Evolutionary conservation across 805 yeast species (phyloP), one percentile per base, ranked within the genome.

Genomic region (Torulaspora delbrueckii): DNA sequence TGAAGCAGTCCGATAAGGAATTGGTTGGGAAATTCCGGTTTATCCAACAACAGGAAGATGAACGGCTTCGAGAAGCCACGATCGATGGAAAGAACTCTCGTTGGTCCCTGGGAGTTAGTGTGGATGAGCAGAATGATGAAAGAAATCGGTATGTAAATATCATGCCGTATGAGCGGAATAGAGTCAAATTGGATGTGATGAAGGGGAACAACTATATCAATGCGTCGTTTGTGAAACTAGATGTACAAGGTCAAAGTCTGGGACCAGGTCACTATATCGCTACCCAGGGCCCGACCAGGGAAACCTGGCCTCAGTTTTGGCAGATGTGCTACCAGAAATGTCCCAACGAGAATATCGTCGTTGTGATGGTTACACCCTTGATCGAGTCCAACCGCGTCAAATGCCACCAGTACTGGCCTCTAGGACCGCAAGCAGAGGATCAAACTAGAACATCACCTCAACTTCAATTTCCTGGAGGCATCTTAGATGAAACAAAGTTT

Each of bases 281-380:
- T 0, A 71, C 84, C 1, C 95, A 85, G 57, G 95, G 91, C 1
- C 99, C 99, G 1, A 69, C 84, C n/a, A 67, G 63, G 10, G 68
- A 70, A 27, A 90, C 98, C 0, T 74, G 78, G 51, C 79, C 79
- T 3, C 96, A 93, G 62, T 91, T 93, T 59, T 93, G 97, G 96
- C 86, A 82, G 51, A 84, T 89, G 78, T 75, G 86, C 9, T 73
- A 78, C 40, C 78, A 82, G 38, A 76, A 83, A 53, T 64, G 74
- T 23, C 74, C 80, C 3, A 74, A 79, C 4, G 65, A 81, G 2
- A 67, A 86, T 12, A 74, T 79, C 3, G 76, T 78, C 1, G 68
- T 85, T 8, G 78, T 84, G 12, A 85, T 84, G 91, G 75, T 85
- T 31, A 84, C 95, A 0, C 87, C 93, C 0, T 64, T 86, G 48